Evolutionary conservation across 208 protist species (phyloP), one percentile per base, ranked within the genome.

Genomic region (Acanthamoeba culbertsoni): DNA sequence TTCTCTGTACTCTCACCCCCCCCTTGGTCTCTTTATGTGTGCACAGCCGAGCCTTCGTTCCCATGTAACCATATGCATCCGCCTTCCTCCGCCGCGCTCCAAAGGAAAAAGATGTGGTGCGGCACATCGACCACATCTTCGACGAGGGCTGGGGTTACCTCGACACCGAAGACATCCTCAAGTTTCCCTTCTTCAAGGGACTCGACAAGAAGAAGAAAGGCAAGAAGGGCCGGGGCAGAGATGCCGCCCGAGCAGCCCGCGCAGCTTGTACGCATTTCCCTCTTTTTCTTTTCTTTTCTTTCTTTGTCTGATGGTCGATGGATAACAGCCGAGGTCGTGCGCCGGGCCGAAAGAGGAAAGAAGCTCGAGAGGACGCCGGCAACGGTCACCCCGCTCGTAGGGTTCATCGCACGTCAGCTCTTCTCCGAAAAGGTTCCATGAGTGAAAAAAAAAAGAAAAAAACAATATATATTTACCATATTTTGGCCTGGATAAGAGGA

Each of bases 141-240:
- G 71, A 82, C 20, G 71, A 82, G 35, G 71, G 42, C 4, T 82
- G 71, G 71, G 71, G 71, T 18, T 82, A 82, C 42, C 71, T 82
- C 42, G 71, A 82, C 71, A 82, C 71, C 10, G 71, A 82, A 43
- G 71, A 82, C 45, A 82, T 82, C 42, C 71, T 82, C 71, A 82
- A 82, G 45, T 82, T 82, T 43, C 71, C 71, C n/a, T 82, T 82
- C 71, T 82, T 82, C 43, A 37, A 53, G n/a, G 71, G 28, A 0
- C 71, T 82, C 71, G 71, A 82, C 45, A 82, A 82, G 42, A 82
- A 82, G 71, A 82, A 82, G 71, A 82, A 82, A 43, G 71, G 71
- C 71, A 82, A 82, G 45, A 82, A 82, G 43, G 71, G 71, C 7
- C 71, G 71, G n/a, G 71, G 71, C 71, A 82, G 53, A 43, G 71